Evolutionary conservation across 768 basidiomycete genomes (phyloP).

Genomic region (Calvatia gigantea): DNA sequence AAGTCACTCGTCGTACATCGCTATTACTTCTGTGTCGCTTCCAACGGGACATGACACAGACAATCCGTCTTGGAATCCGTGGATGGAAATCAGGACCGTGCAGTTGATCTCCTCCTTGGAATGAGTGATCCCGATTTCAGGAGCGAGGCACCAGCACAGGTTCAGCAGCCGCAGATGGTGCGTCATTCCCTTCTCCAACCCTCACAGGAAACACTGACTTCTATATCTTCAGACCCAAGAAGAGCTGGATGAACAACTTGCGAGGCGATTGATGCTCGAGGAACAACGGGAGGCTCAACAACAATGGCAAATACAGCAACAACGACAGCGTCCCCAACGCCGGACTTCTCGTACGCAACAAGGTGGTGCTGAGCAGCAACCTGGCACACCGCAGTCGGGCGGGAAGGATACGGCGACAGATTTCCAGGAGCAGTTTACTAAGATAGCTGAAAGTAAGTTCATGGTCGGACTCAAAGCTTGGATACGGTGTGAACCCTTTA

Average conservation of each 20-base stretch:
- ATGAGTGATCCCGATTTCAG: constrained; percentile 84
- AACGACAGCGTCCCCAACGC: constrained; percentile 21
- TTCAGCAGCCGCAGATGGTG: constrained; percentile 19
- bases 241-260: constrained; percentile 78
- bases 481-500: neutral
- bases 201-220: neutral
- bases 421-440: constrained; percentile 70
- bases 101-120: constrained; percentile 72
- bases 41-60: constrained; percentile 27
- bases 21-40: neutral
- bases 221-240: constrained; percentile 46
- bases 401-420: constrained; percentile 59
- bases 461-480: neutral
- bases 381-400: constrained; percentile 10
- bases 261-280: constrained; percentile 66
- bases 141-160: constrained; percentile 29
- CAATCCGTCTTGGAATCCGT: constrained; percentile 73
- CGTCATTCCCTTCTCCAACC: neutral
- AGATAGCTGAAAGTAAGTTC: constrained; percentile 73
- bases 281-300: constrained; percentile 44
- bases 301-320: constrained; percentile 28
- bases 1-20: neutral
- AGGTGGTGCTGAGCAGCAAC: constrained; percentile 18
- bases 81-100: constrained; percentile 65
- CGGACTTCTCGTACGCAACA: constrained; percentile 13